These are phyloP conservation scores for Annulohypoxylon stygium DNA, from an alignment of 495 filamentous ascomycete species.

Conservation along the genomic window DNA sequence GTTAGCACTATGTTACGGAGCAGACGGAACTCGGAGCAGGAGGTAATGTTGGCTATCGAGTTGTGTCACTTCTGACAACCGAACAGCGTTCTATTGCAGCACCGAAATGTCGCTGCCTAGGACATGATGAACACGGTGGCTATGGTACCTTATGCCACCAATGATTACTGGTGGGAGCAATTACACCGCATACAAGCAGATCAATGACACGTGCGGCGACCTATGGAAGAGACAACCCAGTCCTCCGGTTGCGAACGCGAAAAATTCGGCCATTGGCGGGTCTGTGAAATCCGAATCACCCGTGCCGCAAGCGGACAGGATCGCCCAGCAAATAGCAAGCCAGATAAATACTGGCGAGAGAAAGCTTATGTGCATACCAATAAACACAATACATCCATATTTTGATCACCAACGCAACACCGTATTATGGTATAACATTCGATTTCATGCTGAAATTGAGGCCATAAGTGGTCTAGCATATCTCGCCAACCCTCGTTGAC, in stretches of 20 bases:
- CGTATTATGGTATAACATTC: constrained; percentile 9
- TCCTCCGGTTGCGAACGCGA: constrained; percentile 1
- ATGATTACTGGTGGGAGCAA: background rate
- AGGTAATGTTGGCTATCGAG: background rate
- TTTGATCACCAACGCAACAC: constrained; percentile 20
- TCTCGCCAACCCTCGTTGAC: background rate
- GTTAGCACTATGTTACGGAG: background rate
- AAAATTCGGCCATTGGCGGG: background rate
- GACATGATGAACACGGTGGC: background rate
- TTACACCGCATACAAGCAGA: background rate
- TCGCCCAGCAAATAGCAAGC: constrained; percentile 3
- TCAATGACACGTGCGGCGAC: background rate
- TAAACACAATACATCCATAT: background rate
- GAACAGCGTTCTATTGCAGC: background rate
- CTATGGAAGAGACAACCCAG: background rate
- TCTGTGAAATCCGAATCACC: constrained; percentile 6
- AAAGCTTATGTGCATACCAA: background rate
- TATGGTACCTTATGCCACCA: background rate
- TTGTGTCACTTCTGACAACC: background rate
- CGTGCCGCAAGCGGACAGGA: constrained; percentile 35
- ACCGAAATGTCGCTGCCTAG: constrained; percentile 12
- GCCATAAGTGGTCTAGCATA: constrained; percentile 10
- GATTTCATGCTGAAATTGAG: constrained; percentile 14
- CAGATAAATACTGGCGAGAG: background rate
- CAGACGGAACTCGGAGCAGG: background rate